Evolutionary conservation across 2,329 filamentous ascomycete genomes (phyloP), one percentile per base, ranked within the genome.

Genomic region (Colletotrichum truncatum): DNA sequence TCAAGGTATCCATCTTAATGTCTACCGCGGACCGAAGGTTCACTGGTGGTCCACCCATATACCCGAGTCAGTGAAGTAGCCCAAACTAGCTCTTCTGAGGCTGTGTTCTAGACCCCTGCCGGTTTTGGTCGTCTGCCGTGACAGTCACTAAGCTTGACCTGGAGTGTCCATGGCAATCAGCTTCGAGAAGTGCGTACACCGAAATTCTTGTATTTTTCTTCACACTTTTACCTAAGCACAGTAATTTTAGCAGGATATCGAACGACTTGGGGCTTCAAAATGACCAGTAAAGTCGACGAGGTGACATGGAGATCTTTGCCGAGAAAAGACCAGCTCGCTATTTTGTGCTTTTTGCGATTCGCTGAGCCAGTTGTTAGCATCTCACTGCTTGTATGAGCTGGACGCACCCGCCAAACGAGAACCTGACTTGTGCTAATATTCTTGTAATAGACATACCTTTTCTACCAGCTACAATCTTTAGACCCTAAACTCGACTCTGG

Each of bases 311-410:
- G 26, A 6, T 63, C 60, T 7, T 36, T 63, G 18, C 60, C 60
- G 4, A 16, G 60, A 30, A 63, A 63, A 23, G 60, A 63, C 36
- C 60, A 63, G 4, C 53, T 63, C 6, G 60, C 60, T 1, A 52
- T 63, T 9, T 2, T 63, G 8, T 63, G 60, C 14, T 63, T 63
- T 30, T 14, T 63, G 10, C 60, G 60, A 7, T 63, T 63, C 45
- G 60, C 60, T 6, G 60, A 63, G 36, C 60, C 60, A 7, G 32
- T 63, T 4, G 60, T 63, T 12, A 63, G 45, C 43, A 52, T 63
- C 7, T 63, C 60, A 7, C 36, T 63, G 11, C 43, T 63, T 7
- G 60, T 63, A 21, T 4, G 60, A 54, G 6, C 4, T 1, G 18
- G 12, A n/a, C n/a, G n/a, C n/a, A n/a, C n/a, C n/a, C n/a, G n/a